A percentile compares a stretch with the other conserved stretches of the same genome.
Conservation (phyloP, 2,329 filamentous ascomycete genomes). For the Juglanconis oblonga region DNA sequence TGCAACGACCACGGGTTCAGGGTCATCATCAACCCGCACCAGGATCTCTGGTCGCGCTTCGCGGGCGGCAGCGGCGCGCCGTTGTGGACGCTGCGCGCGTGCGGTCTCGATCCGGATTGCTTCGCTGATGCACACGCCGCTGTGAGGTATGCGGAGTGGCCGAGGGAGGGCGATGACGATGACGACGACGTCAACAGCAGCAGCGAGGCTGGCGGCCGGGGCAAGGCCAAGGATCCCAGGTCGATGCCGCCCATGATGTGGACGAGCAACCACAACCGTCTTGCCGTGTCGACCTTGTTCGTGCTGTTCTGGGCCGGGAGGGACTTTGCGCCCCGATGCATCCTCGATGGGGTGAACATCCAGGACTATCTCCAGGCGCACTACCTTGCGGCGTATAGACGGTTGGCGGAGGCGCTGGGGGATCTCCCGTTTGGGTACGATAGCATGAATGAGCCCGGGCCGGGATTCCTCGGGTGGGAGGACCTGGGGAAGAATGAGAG, state of each 20-base stretch:
- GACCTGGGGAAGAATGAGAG: constrained; percentile 20
- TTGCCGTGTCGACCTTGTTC: constrained; percentile 22
- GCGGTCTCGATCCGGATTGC: constrained; percentile 22
- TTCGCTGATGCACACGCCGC: constrained; percentile 24
- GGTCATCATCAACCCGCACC: constrained; percentile 25
- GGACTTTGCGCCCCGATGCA: constrained; percentile 22
- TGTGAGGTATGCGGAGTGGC: constrained; percentile 24
- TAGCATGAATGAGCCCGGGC: constrained; percentile 26
- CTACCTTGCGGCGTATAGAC: constrained; percentile 22
- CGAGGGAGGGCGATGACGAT: constrained; percentile 12
- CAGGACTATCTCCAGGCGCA: constrained; percentile 25
- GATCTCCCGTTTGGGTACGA: constrained; percentile 23
- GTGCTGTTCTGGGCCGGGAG: constrained; percentile 23
- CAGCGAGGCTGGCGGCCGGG: background rate
- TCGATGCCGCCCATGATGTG: constrained; percentile 25
- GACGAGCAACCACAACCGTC: constrained; percentile 26
- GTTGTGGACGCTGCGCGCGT: constrained; percentile 24
- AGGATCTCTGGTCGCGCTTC: constrained; percentile 25
- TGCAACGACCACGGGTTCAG: constrained; percentile 21
- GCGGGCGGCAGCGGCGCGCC: constrained; percentile 24
- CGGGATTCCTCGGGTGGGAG: constrained; percentile 21
- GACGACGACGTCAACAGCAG: no score
- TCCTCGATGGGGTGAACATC: constrained; percentile 23
- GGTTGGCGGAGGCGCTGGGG: constrained; percentile 18
- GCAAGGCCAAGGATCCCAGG: constrained; percentile 22